Base-by-base conservation (phyloP, 179 eudicot species). In the Spergularia azorica region DNA sequence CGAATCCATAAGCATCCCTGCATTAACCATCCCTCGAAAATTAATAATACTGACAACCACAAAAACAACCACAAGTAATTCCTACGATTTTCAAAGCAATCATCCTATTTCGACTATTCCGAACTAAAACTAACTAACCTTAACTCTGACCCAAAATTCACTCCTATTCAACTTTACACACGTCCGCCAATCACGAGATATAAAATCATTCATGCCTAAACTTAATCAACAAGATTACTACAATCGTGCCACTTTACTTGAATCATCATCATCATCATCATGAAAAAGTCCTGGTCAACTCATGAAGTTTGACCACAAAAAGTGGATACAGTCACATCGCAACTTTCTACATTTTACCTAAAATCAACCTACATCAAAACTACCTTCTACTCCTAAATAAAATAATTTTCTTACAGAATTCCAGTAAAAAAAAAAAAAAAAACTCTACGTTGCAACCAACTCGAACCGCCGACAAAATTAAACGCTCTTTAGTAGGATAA, bases 1-100 rank as follows among this genome's bases (percentile, higher is more conserved):
- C 89, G 83, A 95, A 95, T 71, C 99, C 99, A 88, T 95, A 93
- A 48, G 97, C 91, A 87, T 95, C 99, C 95, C 99, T 95, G 92
- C 71, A 63, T 87, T 50, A 50, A 75, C 55, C 13, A 38, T 63
- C 43, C 70, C 52, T 57, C 48, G 43, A 65, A 66, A 60, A 70
- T 38, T 39, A 20, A 50, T 18, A 58, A 39, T 8, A 20, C 41
- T 4, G 21, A 57, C 64, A 17, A 14, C 46, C 69, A 36, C 15
- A 15, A 71, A 36, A 70, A 81, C 17, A 38, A 52, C 56, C 3
- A 68, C 14, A 4, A 57, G 15, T 57, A 57, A 4, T 14, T 6
- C 12, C 71, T 8, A 11, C 56, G 21, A 10, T 4, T 14, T 20
- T 21, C 38, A 20, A 2, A 11, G 4, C 26, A 62, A 62, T 8